phyloP scores from a whole-genome alignment of 306 rosid genomes.

The Datisca glomerata region DNA sequence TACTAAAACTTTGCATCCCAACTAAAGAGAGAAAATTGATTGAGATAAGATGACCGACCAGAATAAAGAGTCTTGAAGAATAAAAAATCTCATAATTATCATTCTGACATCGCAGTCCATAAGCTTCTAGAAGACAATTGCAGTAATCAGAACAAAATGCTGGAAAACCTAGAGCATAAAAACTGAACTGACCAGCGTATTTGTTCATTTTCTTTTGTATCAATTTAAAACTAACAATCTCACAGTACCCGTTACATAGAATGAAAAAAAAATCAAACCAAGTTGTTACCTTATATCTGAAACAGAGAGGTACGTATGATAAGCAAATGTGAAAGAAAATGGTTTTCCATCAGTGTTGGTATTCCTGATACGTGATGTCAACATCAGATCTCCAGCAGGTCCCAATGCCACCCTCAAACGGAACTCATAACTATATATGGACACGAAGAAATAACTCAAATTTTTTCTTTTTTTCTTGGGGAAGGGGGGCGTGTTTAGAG shows the following conservation, averaged over 20 bases:
- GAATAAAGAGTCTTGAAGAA: too few species aligned
- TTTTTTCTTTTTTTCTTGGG: not conserved
- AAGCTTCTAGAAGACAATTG: too few species aligned
- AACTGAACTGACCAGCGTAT: not conserved
- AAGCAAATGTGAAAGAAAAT: slow-evolving; percentile 65
- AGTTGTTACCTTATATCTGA: slow-evolving; percentile 48
- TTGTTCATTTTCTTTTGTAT: too few species aligned
- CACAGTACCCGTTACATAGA: not conserved
- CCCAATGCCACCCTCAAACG: slow-evolving; percentile 58
- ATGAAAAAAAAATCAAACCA: not conserved
- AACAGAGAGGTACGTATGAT: slow-evolving; percentile 47
- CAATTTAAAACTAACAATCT: too few species aligned
- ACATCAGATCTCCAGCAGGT: slow-evolving; percentile 51
- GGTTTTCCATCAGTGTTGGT: slow-evolving; percentile 60
- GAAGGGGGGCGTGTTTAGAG: not conserved
- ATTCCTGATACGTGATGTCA: slow-evolving; percentile 72
- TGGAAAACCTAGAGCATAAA: not conserved
- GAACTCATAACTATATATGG: slow-evolving; percentile 46
- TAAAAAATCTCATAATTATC: too few species aligned
- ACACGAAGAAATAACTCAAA: slow-evolving; percentile 2
- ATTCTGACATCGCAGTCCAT: too few species aligned
- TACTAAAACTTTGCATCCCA: not conserved
- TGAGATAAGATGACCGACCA: too few species aligned
- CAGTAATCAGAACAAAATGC: not conserved
- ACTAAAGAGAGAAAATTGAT: too few species aligned